Evolutionary conservation across 2,329 filamentous ascomycete genomes (phyloP).

Genomic region (Eutypa lata): DNA sequence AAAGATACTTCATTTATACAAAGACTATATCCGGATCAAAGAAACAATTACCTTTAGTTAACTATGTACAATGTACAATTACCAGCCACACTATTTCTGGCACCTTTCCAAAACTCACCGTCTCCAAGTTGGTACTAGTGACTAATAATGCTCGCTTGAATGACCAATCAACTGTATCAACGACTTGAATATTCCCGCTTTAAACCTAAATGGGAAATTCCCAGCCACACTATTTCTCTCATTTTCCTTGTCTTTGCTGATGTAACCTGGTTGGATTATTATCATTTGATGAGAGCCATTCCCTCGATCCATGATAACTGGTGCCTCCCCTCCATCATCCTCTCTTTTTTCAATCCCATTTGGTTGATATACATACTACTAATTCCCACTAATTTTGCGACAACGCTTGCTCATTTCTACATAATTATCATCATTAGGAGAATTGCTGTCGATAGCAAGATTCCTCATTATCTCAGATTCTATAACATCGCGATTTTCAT

Average conservation of each 20-base stretch:
- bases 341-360: not conserved
- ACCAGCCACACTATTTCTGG: not conserved
- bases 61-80: no score
- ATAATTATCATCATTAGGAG: not conserved
- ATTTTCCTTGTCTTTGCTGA: not conserved
- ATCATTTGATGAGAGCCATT: not conserved
- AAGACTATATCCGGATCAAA: no score
- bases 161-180: not conserved
- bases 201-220: not conserved
- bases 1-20: no score
- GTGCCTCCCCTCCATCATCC: not conserved
- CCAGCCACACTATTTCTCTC: not conserved
- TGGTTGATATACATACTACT: not conserved
- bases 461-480: no score
- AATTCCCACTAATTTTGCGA: not conserved
- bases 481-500: no score
- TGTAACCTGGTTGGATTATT: not conserved
- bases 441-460: not conserved
- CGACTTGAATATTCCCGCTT: not conserved
- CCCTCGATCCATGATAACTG: not conserved
- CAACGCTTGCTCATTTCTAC: no score
- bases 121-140: not conserved
- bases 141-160: not conserved
- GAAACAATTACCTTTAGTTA: no score
- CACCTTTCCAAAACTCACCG: no score